These are phyloP conservation scores for Gentiana dahurica DNA, from an alignment of 257 asterid genomes.

Conservation along the genomic window DNA sequence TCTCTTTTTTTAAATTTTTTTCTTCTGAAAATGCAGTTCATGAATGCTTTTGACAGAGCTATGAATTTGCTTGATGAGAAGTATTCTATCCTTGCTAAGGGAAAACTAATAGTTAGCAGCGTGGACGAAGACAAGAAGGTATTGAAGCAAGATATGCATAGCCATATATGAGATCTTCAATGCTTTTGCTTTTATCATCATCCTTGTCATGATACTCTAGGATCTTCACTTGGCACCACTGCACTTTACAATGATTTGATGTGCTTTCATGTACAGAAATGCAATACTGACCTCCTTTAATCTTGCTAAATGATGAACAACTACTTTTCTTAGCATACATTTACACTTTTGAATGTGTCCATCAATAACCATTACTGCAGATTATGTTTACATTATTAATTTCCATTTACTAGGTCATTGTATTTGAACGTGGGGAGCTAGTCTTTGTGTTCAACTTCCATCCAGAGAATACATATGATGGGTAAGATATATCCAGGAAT, in stretches of 20 bases:
- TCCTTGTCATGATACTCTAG: background rate
- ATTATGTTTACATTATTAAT: conserved; percentile 2
- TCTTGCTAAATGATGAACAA: too few relatives aligned
- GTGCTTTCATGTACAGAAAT: background rate
- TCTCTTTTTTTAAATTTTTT: background rate
- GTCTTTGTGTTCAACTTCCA: conserved; percentile 93
- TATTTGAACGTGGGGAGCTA: conserved; percentile 85
- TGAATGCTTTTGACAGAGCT: conserved; percentile 88
- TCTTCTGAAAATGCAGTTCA: conserved; percentile 32
- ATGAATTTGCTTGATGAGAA: conserved; percentile 85
- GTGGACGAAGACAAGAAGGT: conserved; percentile 74
- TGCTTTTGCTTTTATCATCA: background rate
- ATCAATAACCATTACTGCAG: background rate
- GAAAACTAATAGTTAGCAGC: conserved; percentile 70
- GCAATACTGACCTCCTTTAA: background rate
- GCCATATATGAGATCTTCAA: background rate
- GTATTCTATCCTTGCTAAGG: conserved; percentile 63
- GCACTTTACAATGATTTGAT: background rate
- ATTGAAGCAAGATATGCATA: conserved; percentile 6
- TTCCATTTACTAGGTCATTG: conserved; percentile 61
- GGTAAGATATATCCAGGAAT: conserved; percentile 33
- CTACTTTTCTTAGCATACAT: background rate
- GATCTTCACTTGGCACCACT: background rate
- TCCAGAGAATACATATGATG: conserved; percentile 70
- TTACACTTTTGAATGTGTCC: background rate